Evolutionary conservation across 2,329 filamentous ascomycete genomes (phyloP).

Genomic region (Talaromyces sp.): DNA sequence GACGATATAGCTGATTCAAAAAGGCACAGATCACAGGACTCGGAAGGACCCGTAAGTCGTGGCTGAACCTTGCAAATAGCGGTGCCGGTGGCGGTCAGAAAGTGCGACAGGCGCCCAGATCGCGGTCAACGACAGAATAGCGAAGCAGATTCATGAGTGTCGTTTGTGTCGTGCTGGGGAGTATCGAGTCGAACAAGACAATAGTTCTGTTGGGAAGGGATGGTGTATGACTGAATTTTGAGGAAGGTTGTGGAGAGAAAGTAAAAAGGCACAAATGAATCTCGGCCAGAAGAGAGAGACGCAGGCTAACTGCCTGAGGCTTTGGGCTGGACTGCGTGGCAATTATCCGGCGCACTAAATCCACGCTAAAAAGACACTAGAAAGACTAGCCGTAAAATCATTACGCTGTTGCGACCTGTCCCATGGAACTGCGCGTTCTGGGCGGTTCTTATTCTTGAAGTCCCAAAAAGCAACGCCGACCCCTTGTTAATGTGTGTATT

Average conservation of each 20-base stretch:
- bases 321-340: slow-evolving; percentile 11
- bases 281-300: slow-evolving; percentile 20
- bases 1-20: background rate
- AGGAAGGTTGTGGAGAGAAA: background rate
- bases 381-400: background rate
- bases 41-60: background rate
- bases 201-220: slow-evolving; percentile 3
- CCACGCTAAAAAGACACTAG: background rate
- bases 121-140: slow-evolving; percentile 9
- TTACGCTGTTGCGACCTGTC: background rate
- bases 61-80: slow-evolving; percentile 1
- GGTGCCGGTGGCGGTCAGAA: slow-evolving; percentile 12
- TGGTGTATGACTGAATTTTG: slow-evolving; percentile 1
- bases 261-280: background rate
- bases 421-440: slow-evolving; percentile 11
- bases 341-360: background rate
- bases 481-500: background rate
- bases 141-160: slow-evolving; percentile 17
- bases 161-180: background rate
- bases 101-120: slow-evolving; percentile 10
- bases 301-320: slow-evolving; percentile 17
- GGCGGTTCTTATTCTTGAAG: slow-evolving; percentile 5
- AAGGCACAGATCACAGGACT: background rate
- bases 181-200: background rate
- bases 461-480: background rate